Base-by-base conservation (phyloP, 768 basidiomycete genomes). In the Tephrocybe sp. region DNA sequence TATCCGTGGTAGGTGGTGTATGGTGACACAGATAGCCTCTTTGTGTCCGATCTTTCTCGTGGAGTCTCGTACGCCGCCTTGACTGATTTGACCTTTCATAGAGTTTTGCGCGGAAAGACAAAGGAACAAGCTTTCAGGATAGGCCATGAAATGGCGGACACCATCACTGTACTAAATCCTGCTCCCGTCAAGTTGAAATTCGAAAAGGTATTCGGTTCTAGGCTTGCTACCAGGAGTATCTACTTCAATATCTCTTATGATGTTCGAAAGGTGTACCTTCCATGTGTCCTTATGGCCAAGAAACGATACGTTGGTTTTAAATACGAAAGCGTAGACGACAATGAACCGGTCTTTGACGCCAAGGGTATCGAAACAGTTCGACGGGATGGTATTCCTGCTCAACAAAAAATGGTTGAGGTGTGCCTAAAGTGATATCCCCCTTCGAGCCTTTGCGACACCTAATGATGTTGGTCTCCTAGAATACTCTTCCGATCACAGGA, bases 301-400 rank as follows among this genome's bases (percentile, higher is more conserved):
- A 99, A 99, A 65, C 83, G 95, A 57, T 99, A 99, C 57, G 95
- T 98, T 18, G 97, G 97, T 1, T 97, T 91, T 74, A 95, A 94
- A 63, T 97, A 87, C 55, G 97, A 99, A 66, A 77, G 70, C 45
- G 78, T 86, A 0, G 88, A 93, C 55, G 91, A 97, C 11, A 64
- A 50, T 1, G 83, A 86, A 39, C 91, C 94, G 1, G 72, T 68
- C 0, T 97, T 98, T 58, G 95, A 99, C 57, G 97, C 94, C 5
- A 98, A 99, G 63, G 97, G 97, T 0, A 97, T 99, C 45, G 97
- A 99, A 68, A 97, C 94, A 1, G 89, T 98, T 24, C 79, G 97
- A 4, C 75, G 97, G 50, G 97, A 99, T 60, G 93, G 93, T 9
- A 83, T 97, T 24, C 79, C 82, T 3, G 97, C 94, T 0, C 91